Percentiles rank a stretch among this genome's conserved stretches.
Conservation (phyloP, 106 monocot genomes). For the Iris macrosiphon region DNA sequence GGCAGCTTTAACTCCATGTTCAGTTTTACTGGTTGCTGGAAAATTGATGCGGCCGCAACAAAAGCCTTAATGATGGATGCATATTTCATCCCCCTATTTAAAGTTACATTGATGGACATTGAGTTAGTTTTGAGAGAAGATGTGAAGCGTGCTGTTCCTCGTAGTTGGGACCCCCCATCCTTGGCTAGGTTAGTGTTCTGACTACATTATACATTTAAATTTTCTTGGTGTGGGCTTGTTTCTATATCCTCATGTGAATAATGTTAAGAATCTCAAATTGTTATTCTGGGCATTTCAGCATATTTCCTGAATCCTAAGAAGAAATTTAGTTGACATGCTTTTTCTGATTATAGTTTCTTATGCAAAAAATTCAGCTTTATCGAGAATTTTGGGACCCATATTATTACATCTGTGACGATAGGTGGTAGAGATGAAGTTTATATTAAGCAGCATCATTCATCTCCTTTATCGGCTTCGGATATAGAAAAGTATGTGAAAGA, state of each 20-base stretch:
- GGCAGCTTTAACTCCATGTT: constrained; percentile 93
- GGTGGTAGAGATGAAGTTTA: constrained; percentile 96
- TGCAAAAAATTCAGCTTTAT: constrained; percentile 78
- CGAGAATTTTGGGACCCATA: constrained; percentile 89
- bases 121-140: constrained; percentile 46
- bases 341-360: background rate
- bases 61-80: constrained; percentile 77
- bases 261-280: background rate
- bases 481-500: constrained; percentile 78
- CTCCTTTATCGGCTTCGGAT: constrained; percentile 56
- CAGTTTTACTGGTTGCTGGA: constrained; percentile 78
- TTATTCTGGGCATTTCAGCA: background rate
- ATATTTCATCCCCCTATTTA: constrained; percentile 56
- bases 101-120: constrained; percentile 31
- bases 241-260: background rate
- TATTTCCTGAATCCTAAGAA: background rate
- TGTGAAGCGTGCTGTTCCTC: constrained; percentile 56
- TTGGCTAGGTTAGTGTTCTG: constrained; percentile 70
- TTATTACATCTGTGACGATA: constrained; percentile 86
- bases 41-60: constrained; percentile 51
- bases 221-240: background rate
- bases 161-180: constrained; percentile 70
- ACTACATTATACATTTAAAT: background rate
- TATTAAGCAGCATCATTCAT: constrained; percentile 81
- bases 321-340: background rate